Evolutionary conservation across 257 asterid species (phyloP).

Genomic region (Petunia secreta): DNA sequence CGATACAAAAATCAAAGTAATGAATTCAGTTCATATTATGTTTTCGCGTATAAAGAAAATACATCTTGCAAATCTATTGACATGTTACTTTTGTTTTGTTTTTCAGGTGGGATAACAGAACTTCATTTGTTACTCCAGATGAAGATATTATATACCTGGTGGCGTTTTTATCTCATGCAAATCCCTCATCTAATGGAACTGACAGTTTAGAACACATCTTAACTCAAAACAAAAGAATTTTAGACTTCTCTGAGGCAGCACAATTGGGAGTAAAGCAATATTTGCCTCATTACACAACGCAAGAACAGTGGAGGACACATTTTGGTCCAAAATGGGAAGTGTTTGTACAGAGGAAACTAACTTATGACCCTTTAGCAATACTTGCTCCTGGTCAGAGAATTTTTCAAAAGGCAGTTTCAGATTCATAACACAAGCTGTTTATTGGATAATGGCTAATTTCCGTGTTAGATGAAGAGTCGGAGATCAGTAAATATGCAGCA

Average conservation of each 20-base stretch:
- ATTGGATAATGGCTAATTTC: not conserved
- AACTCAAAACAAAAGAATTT: conserved; percentile 53
- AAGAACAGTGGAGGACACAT: conserved; percentile 79
- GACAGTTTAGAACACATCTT: conserved; percentile 51
- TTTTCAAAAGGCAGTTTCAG: conserved; percentile 62
- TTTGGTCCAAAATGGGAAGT: conserved; percentile 76
- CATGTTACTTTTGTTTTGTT: not conserved
- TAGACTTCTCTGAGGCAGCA: conserved; percentile 63
- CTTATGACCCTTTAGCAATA: conserved; percentile 82
- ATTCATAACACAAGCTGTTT: conserved; percentile 46
- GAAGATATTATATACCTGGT: conserved; percentile 84
- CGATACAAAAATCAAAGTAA: conserved; percentile 86
- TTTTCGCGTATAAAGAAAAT: not conserved
- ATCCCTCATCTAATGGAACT: conserved; percentile 49
- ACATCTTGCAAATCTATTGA: not conserved
- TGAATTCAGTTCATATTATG: conserved; percentile 3
- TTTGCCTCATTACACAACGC: conserved; percentile 67
- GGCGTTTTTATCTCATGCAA: conserved; percentile 74
- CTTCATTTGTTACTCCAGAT: conserved; percentile 80
- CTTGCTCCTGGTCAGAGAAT: conserved; percentile 95
- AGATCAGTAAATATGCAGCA: not conserved
- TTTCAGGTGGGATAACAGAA: conserved; percentile 84
- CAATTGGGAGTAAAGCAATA: conserved; percentile 81
- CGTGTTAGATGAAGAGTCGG: not conserved
- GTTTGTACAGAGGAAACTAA: conserved; percentile 69